phyloP scores from a whole-genome alignment of 2,329 filamentous ascomycete species.

The Drechslera avenae region DNA sequence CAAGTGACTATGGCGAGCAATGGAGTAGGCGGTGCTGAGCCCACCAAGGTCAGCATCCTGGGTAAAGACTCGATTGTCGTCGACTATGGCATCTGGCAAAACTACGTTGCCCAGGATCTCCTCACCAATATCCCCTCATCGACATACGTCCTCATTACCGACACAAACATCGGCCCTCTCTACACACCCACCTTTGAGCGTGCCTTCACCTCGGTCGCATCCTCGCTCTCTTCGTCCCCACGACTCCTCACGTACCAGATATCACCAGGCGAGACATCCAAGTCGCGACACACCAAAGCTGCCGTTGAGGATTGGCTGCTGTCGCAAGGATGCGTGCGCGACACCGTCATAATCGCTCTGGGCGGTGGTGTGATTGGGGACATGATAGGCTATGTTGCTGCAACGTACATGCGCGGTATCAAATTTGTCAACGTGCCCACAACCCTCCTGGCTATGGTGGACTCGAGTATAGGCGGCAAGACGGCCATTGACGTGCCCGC shows the following conservation, averaged over 20 bases:
- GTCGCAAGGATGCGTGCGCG: conserved; percentile 86
- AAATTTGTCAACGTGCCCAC: conserved; percentile 97
- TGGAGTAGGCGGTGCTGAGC: conserved; percentile 41
- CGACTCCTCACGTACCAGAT: conserved; percentile 89
- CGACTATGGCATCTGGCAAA: conserved; percentile 87
- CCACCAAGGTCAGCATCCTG: conserved; percentile 76
- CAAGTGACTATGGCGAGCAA: conserved; percentile 39
- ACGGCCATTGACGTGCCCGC: conserved; percentile 96
- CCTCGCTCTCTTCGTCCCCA: conserved; percentile 54
- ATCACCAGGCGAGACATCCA: conserved; percentile 90
- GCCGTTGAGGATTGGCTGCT: conserved; percentile 98
- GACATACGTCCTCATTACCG: conserved; percentile 95
- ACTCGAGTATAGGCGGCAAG: conserved; percentile 97
- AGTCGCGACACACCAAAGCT: conserved; percentile 89
- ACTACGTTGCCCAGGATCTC: conserved; percentile 80
- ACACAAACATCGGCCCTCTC: conserved; percentile 82
- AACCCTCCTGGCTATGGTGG: conserved; percentile 93
- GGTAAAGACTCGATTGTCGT: conserved; percentile 90
- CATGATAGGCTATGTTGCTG: conserved; percentile 95
- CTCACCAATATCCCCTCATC: conserved; percentile 78
- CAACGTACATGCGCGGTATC: conserved; percentile 97
- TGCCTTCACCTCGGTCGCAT: conserved; percentile 68
- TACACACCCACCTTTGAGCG: conserved; percentile 80
- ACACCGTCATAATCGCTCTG: conserved; percentile 92
- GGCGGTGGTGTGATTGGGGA: conserved; percentile 97